Evolutionary conservation across 139 green algal species (phyloP).

Genomic region (Volvox africanus): DNA sequence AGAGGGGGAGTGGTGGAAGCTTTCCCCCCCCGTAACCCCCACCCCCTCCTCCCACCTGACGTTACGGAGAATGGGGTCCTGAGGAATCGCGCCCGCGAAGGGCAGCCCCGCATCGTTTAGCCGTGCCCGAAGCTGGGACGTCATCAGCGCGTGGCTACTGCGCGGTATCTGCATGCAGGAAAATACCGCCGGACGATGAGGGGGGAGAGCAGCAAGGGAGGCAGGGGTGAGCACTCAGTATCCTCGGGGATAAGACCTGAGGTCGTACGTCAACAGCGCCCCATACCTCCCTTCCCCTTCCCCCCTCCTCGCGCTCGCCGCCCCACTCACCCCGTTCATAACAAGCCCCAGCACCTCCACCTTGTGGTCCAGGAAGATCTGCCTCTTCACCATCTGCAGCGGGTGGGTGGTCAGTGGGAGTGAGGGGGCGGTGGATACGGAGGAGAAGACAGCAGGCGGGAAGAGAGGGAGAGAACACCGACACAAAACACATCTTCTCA

Average conservation of each 20-base stretch:
- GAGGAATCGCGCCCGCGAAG: constrained; percentile 74
- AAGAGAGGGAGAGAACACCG: neutral
- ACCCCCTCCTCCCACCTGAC: constrained; percentile 51
- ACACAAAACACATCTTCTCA: neutral
- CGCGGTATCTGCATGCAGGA: constrained; percentile 18
- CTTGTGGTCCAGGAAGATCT: constrained; percentile 60
- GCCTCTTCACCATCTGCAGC: constrained; percentile 50
- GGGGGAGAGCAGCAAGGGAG: too few relatives aligned
- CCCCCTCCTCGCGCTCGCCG: neutral
- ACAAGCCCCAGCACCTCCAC: constrained; percentile 72
- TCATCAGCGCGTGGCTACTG: constrained; percentile 4
- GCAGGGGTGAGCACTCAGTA: too few relatives aligned
- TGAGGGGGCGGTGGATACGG: neutral
- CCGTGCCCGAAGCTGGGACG: neutral
- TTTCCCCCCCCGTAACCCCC: neutral
- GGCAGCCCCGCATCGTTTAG: constrained; percentile 58
- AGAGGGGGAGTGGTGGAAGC: too few relatives aligned
- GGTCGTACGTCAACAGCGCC: too few relatives aligned
- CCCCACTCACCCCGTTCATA: constrained; percentile 71
- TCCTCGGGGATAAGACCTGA: too few relatives aligned
- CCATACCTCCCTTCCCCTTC: neutral
- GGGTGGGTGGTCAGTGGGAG: neutral
- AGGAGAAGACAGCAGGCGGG: too few relatives aligned
- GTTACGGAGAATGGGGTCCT: constrained; percentile 66
- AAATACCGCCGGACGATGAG: too few relatives aligned